Conservation (phyloP, 2,329 filamentous ascomycete genomes). For the Colletotrichum costaricense region DNA sequence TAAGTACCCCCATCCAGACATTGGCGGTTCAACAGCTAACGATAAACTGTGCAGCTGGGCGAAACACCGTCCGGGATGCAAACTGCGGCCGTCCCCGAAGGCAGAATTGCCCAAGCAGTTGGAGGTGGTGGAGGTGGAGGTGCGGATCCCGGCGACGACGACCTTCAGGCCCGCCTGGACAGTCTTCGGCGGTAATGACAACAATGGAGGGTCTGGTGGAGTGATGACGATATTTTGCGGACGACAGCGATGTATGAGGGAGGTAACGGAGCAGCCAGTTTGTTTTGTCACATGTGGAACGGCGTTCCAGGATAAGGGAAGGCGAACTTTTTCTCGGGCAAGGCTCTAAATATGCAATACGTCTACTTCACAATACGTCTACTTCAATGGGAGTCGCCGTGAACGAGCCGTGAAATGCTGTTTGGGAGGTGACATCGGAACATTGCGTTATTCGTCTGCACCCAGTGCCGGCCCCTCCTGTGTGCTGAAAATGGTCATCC, state of each 20-base stretch:
- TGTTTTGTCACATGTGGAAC: conserved; percentile 30
- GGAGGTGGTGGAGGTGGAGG: conserved; percentile 71
- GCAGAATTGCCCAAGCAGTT: conserved; percentile 86
- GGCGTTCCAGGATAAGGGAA: conserved; percentile 22
- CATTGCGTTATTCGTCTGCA: conserved; percentile 26
- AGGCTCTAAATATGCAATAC: conserved; percentile 6
- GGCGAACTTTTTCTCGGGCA: conserved; percentile 23
- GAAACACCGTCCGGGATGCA: conserved; percentile 90
- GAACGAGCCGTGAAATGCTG: neutral
- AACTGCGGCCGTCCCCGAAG: conserved; percentile 77
- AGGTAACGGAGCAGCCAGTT: conserved; percentile 20
- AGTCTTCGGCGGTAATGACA: conserved; percentile 73
- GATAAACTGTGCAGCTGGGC: conserved; percentile 73
- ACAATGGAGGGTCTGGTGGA: neutral
- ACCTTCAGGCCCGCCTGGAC: conserved; percentile 92
- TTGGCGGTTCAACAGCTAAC: conserved; percentile 38
- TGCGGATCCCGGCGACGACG: conserved; percentile 80
- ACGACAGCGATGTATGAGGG: conserved; percentile 16
- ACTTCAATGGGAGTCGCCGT: neutral
- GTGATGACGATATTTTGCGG: neutral
- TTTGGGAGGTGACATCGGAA: conserved; percentile 12
- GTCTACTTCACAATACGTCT: neutral
- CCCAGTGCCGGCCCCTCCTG: neutral
- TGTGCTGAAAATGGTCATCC: neutral
- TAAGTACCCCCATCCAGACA: conserved; percentile 58